Evolutionary conservation across 805 yeast species (phyloP), one percentile per base, ranked within the genome.

Genomic region (Yarrowia bubula): DNA sequence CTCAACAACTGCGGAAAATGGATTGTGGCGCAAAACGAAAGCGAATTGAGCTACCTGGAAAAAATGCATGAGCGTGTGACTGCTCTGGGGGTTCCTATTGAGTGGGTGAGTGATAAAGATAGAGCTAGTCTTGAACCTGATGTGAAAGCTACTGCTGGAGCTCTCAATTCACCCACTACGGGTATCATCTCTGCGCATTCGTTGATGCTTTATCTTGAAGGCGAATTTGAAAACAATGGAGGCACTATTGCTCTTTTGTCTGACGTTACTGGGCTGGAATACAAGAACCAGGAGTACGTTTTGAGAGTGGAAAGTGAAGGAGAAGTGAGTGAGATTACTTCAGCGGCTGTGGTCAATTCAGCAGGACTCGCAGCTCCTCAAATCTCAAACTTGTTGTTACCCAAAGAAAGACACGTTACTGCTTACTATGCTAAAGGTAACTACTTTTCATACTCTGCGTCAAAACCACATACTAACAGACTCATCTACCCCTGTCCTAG

Each of bases 141-240:
- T n/a, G 82, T 92, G 31, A 74, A 72, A 7, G 96, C 92, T 0
- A 75, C 79, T 3, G 74, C 78, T 38, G 92, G 89, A 0, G 82
- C 86, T 1, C 77, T 92, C 47, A 81, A 80, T 66, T 88, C 96
- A 8, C 95, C 96, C 1, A 80, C 92, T 0, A 88, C 97, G 0
- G 97, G 98, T 0, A 92, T 92, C 17, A 75, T 91, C 1, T 86
- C 90, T 13, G 91, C 96, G 0, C 97, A 92, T 74, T 86, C 89
- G 7, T 78, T 88, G 65, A 84, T 88, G 83, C 80, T 80, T 35
- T 90, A 80, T 73, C 77, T 83, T 55, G 80, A 82, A 62, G 80
- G 87, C 0, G 74, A 75, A 15, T 79, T 88, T 53, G 89, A 87
- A 66, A 77, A 78, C 33, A 73, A 81, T 62, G 85, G 80, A 2